Base-by-base conservation (phyloP, 169 alveolate genomes). In the Eimeria tenella region DNA sequence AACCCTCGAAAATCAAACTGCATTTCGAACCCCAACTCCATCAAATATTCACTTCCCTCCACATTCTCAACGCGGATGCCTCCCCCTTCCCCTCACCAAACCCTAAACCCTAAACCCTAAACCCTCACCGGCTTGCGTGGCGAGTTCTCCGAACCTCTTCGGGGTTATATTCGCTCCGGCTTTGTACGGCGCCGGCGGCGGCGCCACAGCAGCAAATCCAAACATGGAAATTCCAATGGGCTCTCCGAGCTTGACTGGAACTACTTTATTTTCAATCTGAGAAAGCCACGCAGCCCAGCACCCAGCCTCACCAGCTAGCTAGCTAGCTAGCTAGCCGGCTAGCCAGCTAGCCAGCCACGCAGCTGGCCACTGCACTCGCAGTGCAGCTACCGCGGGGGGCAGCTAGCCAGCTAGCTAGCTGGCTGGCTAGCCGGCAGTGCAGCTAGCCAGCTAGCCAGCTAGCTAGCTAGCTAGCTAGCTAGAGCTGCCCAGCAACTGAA, bases 91-190 rank as follows among this genome's bases (percentile, higher is more conserved):
- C n/a, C n/a, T n/a, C n/a, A n/a, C n/a, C n/a, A n/a, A 56, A 56
- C 23, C 19, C 19, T 13, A 21, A 65, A 65, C 42, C 25, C 4
- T 21, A 65, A 65, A 7, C 19, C 8, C 19, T 21, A 65, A n/a
- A 8, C 19, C 52, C 9, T 17, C 31, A 81, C 89, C 89, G 7
- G 74, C 73, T 5, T 15, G 56, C n/a, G 74, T 55, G 21, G 89
- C 89, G 23, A 81, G n/a, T 21, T 81, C 89, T 4, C 89, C 89
- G 74, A 81, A 81, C 42, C 73, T 53, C 19, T 81, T 81, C 23
- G 89, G 89, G 1, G 89, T 81, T 7, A 81, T 53, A 73, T 81
- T 81, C 10, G 89, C 52, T 10, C 89, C 89, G 10, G 71, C 19
- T 21, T 81, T 81, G 74, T 81, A 81, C 3, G 68, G 21, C 42